Base-by-base conservation (phyloP, 169 alveolate genomes). In the Babesia ovata region DNA sequence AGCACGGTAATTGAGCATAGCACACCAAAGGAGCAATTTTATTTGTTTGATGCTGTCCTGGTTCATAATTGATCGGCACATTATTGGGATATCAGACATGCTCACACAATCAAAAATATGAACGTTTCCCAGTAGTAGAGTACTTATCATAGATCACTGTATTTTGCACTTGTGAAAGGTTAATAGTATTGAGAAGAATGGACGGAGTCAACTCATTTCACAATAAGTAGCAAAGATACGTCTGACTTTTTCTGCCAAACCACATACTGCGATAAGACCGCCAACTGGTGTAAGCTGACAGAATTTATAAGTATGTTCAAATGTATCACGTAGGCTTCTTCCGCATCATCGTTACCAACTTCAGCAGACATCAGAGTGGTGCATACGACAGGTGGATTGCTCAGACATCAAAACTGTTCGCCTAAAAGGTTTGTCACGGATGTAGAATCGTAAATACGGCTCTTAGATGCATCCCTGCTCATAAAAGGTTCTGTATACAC, bases 251-350 rank as follows among this genome's bases (percentile, higher is more conserved):
- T 44, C 26, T 72, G 44, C 36, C 42, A 14, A 33, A 24, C 62
- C 24, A 81, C n/a, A 29, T 19, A 70, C 50, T 48, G 72, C 12
- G 84, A 33, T n/a, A 81, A 26, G 56, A 81, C 63, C 8, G 79
- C 88, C 85, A 81, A 44, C 36, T 71, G 84, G 36, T 65, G 28
- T 4, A 44, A 54, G 74, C 62, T 81, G 79, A 81, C 50, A 61
- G 22, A 81, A 11, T 74, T 56, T 8, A 81, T 14, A 13, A 81
- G 53, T 29, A 11, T 60, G 14, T 45, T n/a, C 29, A 81, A 44
- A 21, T 72, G 75, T 12, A 33, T n/a, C 22, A 60, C 4, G 28
- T 70, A 70, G 19, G 69, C 63, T 19, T 70, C 70, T 57, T 61
- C 44, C 39, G 70, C 45, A 29, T 79, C 84, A 16, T 45, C 26